A percentile compares a stretch with the other conserved stretches of the same genome.
phyloP scores from a whole-genome alignment of 176 grass and related monocot species.

The Aegilops speltoides region DNA sequence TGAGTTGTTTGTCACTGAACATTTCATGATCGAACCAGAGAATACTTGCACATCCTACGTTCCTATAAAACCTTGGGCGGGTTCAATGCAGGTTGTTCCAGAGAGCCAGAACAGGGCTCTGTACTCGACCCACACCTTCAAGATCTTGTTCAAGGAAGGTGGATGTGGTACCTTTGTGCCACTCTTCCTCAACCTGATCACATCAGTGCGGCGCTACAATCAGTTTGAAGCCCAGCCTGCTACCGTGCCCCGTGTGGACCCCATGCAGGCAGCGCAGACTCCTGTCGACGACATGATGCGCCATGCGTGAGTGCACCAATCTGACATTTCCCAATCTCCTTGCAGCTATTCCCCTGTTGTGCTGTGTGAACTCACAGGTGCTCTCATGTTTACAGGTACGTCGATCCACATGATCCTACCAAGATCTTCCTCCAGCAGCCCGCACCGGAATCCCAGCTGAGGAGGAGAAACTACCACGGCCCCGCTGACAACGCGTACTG shows the following conservation, averaged over 20 bases:
- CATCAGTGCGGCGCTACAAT: conserved; percentile 79
- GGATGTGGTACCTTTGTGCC: conserved; percentile 95
- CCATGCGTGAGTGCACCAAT: conserved; percentile 59
- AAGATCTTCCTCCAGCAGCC: conserved; percentile 99
- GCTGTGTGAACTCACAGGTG: neutral
- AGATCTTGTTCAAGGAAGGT: conserved; percentile 99
- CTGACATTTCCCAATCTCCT: neutral
- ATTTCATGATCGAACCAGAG: neutral
- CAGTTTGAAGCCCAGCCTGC: conserved; percentile 55
- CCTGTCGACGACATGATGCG: conserved; percentile 97
- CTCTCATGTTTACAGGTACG: conserved; percentile 55
- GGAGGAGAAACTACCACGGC: conserved; percentile 88
- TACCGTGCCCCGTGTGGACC: conserved; percentile 56
- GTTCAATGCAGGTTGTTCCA: conserved; percentile 65
- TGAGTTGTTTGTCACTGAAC: conserved; percentile 46
- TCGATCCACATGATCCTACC: conserved; percentile 92
- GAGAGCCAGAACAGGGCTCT: conserved; percentile 74
- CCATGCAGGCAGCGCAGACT: conserved; percentile 84
- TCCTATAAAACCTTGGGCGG: neutral
- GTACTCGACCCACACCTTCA: conserved; percentile 95
- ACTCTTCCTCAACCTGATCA: conserved; percentile 85
- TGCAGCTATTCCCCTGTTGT: neutral
- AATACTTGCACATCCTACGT: neutral
- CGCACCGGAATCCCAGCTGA: conserved; percentile 80
- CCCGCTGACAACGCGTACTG: conserved; percentile 45